A percentile compares a stretch with the other conserved stretches of the same genome.
Conservation (phyloP, 2,329 filamentous ascomycete genomes). For the Xylaria sp. region DNA sequence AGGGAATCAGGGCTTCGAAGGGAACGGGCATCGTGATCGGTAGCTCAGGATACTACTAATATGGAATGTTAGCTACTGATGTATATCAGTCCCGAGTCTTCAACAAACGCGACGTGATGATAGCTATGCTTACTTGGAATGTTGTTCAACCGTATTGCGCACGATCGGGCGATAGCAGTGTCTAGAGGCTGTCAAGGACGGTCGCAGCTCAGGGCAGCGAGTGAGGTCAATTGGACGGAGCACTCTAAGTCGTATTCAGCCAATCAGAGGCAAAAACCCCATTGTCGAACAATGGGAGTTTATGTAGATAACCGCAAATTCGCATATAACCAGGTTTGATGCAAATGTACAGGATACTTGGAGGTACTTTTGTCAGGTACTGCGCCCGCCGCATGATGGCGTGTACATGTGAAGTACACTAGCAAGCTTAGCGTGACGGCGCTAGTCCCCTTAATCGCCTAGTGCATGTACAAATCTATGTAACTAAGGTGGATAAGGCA, state of each 20-base stretch:
- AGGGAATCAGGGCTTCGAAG: slow-evolving; percentile 59
- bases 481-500: background rate
- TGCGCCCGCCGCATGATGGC: background rate
- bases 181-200: background rate
- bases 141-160: slow-evolving; percentile 2
- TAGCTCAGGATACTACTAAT: slow-evolving; percentile 5
- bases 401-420: background rate
- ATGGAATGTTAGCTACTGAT: background rate
- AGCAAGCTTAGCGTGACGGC: background rate
- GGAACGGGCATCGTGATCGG: slow-evolving; percentile 52
- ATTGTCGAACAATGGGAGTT: background rate
- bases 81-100: background rate
- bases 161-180: slow-evolving; percentile 5
- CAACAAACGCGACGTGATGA: background rate
- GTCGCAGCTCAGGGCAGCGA: background rate
- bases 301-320: background rate
- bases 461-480: background rate
- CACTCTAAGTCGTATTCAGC: background rate
- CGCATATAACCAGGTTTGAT: background rate
- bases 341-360: background rate
- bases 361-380: background rate
- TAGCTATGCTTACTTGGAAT: background rate
- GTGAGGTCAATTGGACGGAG: slow-evolving; percentile 10
- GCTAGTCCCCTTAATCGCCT: background rate
- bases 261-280: background rate